Percentiles rank a stretch among this genome's conserved stretches.
Conservation (phyloP, 805 yeast genomes). For the Helenozyma rhizophorensis region DNA sequence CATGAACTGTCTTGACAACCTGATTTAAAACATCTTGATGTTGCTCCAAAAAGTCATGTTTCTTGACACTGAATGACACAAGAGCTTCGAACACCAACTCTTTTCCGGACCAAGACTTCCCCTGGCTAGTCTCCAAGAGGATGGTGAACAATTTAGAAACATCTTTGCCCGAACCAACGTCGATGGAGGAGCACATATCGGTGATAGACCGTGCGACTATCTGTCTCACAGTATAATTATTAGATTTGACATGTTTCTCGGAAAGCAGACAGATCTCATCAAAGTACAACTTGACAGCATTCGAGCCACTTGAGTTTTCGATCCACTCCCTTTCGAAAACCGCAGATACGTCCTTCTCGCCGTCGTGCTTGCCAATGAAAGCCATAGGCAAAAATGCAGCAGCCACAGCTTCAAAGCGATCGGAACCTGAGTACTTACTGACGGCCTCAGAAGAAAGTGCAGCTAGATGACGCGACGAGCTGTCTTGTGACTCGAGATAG, state of each 20-base stretch:
- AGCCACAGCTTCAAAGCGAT: constrained; percentile 58
- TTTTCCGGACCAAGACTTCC: constrained; percentile 87
- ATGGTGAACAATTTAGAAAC: constrained; percentile 41
- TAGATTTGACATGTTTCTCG: constrained; percentile 48
- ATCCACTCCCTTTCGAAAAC: constrained; percentile 68
- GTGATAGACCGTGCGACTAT: constrained; percentile 67
- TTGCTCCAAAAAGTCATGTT: constrained; percentile 29
- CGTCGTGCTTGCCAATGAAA: constrained; percentile 72
- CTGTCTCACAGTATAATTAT: constrained; percentile 60
- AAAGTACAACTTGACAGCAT: constrained; percentile 64
- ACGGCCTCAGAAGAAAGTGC: constrained; percentile 63
- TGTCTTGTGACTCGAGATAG: constrained; percentile 55
- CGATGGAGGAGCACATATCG: constrained; percentile 47
- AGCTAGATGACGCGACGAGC: constrained; percentile 46
- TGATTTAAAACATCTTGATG: constrained; percentile 25
- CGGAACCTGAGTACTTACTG: constrained; percentile 58
- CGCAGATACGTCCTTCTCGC: constrained; percentile 39
- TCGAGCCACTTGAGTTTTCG: constrained; percentile 68
- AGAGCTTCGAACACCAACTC: constrained; percentile 70
- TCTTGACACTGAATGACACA: constrained; percentile 50
- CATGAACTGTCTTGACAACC: constrained; percentile 42
- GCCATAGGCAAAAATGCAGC: constrained; percentile 71
- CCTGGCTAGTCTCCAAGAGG: constrained; percentile 58
- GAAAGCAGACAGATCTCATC: constrained; percentile 60
- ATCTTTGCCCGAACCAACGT: constrained; percentile 12